phyloP scores from a whole-genome alignment of 345 rosid genomes.

The Melaleuca alternifolia region DNA sequence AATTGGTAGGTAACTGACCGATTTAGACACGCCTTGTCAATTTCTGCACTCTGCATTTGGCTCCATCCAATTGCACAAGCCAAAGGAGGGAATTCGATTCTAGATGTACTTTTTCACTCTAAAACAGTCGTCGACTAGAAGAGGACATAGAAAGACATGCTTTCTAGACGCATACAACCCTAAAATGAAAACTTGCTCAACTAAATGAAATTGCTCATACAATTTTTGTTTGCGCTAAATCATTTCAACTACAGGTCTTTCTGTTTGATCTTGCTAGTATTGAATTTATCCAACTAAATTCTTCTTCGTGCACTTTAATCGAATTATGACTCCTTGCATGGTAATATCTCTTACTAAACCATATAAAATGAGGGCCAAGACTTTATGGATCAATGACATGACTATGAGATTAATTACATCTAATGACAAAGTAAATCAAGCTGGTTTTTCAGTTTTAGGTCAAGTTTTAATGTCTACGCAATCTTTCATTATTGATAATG shows the following conservation, averaged over 20 bases:
- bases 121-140: too few relatives aligned
- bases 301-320: background rate
- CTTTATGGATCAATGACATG: too few relatives aligned
- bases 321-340: accelerated
- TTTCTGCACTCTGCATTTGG: too few relatives aligned
- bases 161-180: background rate
- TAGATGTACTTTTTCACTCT: background rate
- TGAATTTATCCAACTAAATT: background rate
- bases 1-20: background rate
- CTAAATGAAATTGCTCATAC: too few relatives aligned
- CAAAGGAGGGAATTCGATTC: background rate
- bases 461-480: too few relatives aligned
- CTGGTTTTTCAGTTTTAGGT: background rate
- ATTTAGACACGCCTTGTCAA: background rate
- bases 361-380: too few relatives aligned
- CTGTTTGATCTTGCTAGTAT: background rate
- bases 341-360: too few relatives aligned
- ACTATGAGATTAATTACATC: too few relatives aligned
- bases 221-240: background rate
- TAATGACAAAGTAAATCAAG: accelerated
- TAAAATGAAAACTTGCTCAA: too few relatives aligned
- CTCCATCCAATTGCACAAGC: background rate
- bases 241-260: background rate
- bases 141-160: background rate
- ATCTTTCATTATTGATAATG: too few relatives aligned